These are phyloP conservation scores for Alternaria rosae DNA, from an alignment of 2,329 filamentous ascomycete species.

Conservation along the genomic window DNA sequence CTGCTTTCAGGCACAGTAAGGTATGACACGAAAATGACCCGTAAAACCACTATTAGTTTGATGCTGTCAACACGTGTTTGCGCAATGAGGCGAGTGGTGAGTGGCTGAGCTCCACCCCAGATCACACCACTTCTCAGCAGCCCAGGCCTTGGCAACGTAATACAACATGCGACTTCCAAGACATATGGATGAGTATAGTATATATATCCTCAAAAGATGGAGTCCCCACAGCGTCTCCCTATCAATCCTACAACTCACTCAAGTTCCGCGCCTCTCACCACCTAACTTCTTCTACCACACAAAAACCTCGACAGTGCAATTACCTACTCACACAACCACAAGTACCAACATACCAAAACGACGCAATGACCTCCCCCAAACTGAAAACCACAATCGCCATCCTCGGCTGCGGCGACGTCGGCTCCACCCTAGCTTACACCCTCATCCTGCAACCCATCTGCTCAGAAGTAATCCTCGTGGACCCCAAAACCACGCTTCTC, in stretches of 20 bases:
- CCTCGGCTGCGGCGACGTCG: slow-evolving; percentile 61
- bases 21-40: not conserved
- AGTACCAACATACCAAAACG: not conserved
- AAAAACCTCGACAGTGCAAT: not conserved
- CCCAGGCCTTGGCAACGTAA: slow-evolving; percentile 27
- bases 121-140: slow-evolving; percentile 30
- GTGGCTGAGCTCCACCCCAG: slow-evolving; percentile 12
- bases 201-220: slow-evolving; percentile 8
- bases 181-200: not conserved
- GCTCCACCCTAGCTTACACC: slow-evolving; percentile 60
- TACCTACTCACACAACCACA: not conserved
- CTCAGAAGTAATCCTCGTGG: slow-evolving; percentile 62
- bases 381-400: slow-evolving; percentile 56
- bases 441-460: slow-evolving; percentile 61
- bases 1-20: not conserved
- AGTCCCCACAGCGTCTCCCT: not conserved
- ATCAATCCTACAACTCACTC: not conserved
- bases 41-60: not conserved
- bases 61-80: not conserved
- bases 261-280: not conserved
- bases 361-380: slow-evolving; percentile 37
- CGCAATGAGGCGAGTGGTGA: slow-evolving; percentile 6
- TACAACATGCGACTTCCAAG: slow-evolving; percentile 5
- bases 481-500: slow-evolving; percentile 56
- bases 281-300: not conserved